Conservation (phyloP, 2,329 filamentous ascomycete genomes). For the Beauveria varroae region DNA sequence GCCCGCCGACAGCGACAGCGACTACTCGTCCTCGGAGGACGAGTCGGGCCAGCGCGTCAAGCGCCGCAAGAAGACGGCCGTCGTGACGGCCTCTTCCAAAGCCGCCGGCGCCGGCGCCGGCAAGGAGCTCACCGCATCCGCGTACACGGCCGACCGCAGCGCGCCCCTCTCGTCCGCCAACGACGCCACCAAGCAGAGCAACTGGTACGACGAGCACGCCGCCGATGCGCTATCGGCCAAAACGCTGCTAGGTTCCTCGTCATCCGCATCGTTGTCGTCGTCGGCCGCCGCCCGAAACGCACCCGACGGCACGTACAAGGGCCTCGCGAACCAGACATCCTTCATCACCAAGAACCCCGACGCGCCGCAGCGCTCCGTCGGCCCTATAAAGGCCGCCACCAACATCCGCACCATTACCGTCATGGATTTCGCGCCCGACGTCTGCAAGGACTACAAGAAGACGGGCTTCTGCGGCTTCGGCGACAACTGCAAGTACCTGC, state of each 20-base stretch:
- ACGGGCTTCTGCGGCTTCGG: conserved; percentile 48
- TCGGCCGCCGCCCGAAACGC: conserved; percentile 18
- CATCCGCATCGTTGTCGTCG: conserved; percentile 24
- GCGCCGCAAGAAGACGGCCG: conserved; percentile 60
- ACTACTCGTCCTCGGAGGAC: conserved; percentile 67
- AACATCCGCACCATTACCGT: conserved; percentile 88
- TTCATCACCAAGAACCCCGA: conserved; percentile 80
- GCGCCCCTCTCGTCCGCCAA: conserved; percentile 60
- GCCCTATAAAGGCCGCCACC: conserved; percentile 78
- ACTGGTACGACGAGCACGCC: conserved; percentile 80
- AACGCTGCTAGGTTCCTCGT: conserved; percentile 43
- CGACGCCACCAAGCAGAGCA: conserved; percentile 81
- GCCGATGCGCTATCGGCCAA: conserved; percentile 38
- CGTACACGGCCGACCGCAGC: conserved; percentile 54
- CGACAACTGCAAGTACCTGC: conserved; percentile 75
- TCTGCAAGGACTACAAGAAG: conserved; percentile 91
- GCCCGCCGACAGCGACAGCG: conserved; percentile 54
- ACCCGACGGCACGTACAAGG: conserved; percentile 67
- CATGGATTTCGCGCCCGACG: conserved; percentile 84
- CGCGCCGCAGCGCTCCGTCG: conserved; percentile 61
- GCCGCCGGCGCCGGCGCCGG: conserved; percentile 20
- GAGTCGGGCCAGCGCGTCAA: conserved; percentile 73
- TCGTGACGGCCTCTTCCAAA: conserved; percentile 58
- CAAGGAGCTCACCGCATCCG: conserved; percentile 40
- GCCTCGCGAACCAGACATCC: conserved; percentile 60